Evolutionary conservation across 2,329 filamentous ascomycete species (phyloP).

Genomic region (Leptographium procerum): DNA sequence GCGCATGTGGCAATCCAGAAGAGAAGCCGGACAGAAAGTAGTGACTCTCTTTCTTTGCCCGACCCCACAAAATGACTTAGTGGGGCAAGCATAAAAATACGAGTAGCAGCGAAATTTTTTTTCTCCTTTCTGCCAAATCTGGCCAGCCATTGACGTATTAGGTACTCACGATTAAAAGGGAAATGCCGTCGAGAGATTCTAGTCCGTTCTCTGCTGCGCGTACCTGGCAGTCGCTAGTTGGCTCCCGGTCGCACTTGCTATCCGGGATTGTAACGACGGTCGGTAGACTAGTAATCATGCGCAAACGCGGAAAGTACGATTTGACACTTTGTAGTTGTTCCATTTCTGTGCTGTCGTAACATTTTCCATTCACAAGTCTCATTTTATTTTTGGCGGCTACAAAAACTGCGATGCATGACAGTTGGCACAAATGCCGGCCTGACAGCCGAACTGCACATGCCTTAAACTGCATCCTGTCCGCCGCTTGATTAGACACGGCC

Average conservation of each 20-base stretch:
- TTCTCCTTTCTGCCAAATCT: background rate
- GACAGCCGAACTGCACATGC: too few species aligned
- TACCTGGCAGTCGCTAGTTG: background rate
- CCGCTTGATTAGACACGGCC: too few species aligned
- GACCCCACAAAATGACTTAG: background rate
- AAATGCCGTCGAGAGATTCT: background rate
- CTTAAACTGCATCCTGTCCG: too few species aligned
- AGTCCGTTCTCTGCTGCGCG: too few species aligned
- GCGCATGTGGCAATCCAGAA: background rate
- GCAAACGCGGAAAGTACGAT: background rate
- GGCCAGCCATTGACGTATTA: background rate
- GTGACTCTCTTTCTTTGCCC: background rate
- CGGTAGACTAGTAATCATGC: too few species aligned
- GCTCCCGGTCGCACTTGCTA: background rate
- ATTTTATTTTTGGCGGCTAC: too few species aligned
- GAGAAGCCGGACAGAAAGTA: background rate
- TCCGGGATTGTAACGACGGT: background rate
- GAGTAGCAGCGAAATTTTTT: background rate
- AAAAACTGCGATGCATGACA: too few species aligned
- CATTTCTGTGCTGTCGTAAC: background rate
- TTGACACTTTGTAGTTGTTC: background rate
- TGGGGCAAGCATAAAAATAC: background rate
- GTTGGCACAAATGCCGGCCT: background rate
- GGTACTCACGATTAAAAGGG: background rate
- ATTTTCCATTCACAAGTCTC: background rate